Evolutionary conservation across 257 asterid genomes (phyloP), one percentile per base, ranked within the genome.

Genomic region (Coffea eugenioides): DNA sequence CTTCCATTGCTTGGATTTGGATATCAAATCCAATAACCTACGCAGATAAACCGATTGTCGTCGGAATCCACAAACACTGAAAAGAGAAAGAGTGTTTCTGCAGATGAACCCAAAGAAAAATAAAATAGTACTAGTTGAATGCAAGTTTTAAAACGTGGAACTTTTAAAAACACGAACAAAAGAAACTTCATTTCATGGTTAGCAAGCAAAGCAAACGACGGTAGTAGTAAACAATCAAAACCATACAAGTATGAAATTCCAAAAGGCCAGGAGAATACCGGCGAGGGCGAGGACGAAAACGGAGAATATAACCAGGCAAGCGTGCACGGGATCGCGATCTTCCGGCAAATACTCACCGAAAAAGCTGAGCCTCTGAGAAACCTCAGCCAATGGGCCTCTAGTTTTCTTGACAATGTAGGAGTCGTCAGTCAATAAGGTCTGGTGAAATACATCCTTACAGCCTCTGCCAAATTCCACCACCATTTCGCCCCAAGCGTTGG

Each of bases 401-500:
- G 91, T 85, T 70, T 88, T 91, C 85, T 70, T 81, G 79, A 94
- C 94, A 82, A 91, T 84, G 93, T 90, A 94, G 14, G 98, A 94
- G 69, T 94, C 97, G 79, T 94, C 94, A 0, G 95, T 86, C 66
- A 94, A 67, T 9, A 94, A 48, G 21, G 90, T 91, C 90, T 93
- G 98, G 86, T 86, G 92, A 89, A 89, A 89, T 1, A 93, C 97
- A 52, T 91, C 98, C 74, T 89, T 91, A 66, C 89, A 91, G 68
- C 97, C 98, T 77, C 87, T 86, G 80, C 93, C 92, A 36, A 94
- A 84, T 62, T 90, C 98, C 77, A 90, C 51, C 80, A 82, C 84
- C 92, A 94, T 78, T 77, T 94, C 97, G 1, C 90, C 96, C 98
- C 98, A 93, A 72, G 98, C 98, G 84, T 77, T 75, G 8, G 87